phyloP scores from a whole-genome alignment of 2,329 filamentous ascomycete species.

The Ilyonectria destructans region DNA sequence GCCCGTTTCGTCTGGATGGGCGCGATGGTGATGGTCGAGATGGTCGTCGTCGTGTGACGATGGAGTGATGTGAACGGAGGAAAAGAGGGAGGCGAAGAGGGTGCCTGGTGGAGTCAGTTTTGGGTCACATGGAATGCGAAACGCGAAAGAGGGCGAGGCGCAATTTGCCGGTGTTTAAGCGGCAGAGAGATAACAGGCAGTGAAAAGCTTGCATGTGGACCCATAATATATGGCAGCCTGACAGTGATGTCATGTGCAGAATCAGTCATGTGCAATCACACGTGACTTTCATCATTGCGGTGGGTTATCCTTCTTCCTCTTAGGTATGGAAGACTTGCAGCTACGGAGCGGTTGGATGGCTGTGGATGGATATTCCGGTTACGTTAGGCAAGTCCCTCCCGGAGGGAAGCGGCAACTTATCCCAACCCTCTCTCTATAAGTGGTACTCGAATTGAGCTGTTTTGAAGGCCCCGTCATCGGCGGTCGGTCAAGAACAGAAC shows the following conservation, averaged over 20 bases:
- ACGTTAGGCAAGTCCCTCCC: background rate
- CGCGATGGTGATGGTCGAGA: constrained; percentile 37
- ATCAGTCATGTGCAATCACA: background rate
- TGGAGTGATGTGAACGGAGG: constrained; percentile 33
- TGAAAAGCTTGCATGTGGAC: background rate
- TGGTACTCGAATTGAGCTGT: constrained; percentile 11
- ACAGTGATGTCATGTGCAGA: too few relatives aligned
- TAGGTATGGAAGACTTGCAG: too few relatives aligned
- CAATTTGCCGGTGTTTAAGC: constrained; percentile 24
- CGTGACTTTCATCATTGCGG: constrained; percentile 1
- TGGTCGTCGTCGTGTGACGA: constrained; percentile 41
- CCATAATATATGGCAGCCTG: background rate
- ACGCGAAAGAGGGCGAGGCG: constrained; percentile 9
- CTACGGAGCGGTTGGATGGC: background rate
- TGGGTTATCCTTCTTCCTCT: background rate
- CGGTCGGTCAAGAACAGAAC: constrained; percentile 17
- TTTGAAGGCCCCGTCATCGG: constrained; percentile 21
- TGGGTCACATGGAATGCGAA: constrained; percentile 34
- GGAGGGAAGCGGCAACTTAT: constrained; percentile 1
- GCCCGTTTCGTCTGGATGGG: constrained; percentile 36
- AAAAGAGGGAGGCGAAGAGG: constrained; percentile 37
- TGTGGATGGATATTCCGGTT: background rate
- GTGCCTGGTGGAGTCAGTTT: constrained; percentile 43
- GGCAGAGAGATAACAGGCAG: background rate
- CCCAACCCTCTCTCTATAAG: constrained; percentile 3